Conservation (phyloP, 169 alveolate species). For the Cryptosporidium felis region DNA sequence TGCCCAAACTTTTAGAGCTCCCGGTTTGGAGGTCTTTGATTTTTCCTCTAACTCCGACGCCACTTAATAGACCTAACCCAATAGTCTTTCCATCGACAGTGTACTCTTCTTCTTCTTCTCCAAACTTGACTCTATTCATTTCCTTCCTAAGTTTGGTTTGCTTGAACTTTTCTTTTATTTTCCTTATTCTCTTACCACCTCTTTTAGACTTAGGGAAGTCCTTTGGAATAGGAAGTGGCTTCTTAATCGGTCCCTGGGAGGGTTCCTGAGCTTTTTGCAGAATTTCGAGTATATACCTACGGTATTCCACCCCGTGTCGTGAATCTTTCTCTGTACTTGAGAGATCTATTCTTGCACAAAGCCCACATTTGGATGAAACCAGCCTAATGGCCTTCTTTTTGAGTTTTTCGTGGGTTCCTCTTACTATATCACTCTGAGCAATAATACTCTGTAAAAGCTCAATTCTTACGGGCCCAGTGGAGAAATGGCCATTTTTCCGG, state of each 20-base stretch:
- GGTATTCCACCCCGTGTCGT: conserved; percentile 73
- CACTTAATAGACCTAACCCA: conserved; percentile 32
- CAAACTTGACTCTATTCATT: conserved; percentile 85
- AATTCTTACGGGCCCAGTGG: conserved; percentile 36
- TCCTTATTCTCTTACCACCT: conserved; percentile 86
- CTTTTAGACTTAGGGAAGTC: conserved; percentile 82
- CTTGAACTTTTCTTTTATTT: conserved; percentile 85
- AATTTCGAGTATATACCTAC: conserved; percentile 16
- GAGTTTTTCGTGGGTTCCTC: conserved; percentile 76
- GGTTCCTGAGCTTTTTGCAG: conserved; percentile 79
- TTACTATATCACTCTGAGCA: conserved; percentile 81
- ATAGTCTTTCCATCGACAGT: conserved; percentile 71
- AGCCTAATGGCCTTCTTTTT: conserved; percentile 82
- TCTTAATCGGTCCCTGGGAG: conserved; percentile 85
- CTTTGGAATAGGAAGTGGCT: conserved; percentile 87
- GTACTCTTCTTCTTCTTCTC: conserved; percentile 86
- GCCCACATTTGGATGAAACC: conserved; percentile 79
- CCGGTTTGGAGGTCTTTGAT: neutral
- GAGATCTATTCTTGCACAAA: conserved; percentile 87
- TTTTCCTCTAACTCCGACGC: neutral
- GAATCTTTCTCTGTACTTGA: conserved; percentile 79
- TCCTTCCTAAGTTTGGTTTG: conserved; percentile 83
- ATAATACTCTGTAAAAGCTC: conserved; percentile 76
- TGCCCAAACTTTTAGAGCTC: neutral
- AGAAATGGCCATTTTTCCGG: conserved; percentile 12